Evolutionary conservation across 768 basidiomycete species (phyloP), one percentile per base, ranked within the genome.

Genomic region (Melanogaster broomeanus): DNA sequence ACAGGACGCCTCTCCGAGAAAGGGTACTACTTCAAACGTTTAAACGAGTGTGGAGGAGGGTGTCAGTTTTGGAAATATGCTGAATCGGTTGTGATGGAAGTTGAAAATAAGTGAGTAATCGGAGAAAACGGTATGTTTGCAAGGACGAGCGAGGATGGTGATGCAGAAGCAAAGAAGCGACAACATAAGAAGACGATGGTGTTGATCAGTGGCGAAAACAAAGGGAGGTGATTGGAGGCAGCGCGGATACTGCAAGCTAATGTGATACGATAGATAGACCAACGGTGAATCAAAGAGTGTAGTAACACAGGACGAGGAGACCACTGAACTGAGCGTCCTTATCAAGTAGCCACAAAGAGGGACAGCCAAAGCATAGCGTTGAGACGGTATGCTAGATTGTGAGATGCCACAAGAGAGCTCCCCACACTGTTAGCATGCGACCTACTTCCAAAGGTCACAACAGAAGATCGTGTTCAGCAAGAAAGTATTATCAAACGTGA

Each of bases 1-100:
- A 67, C 69, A 71, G 48, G 63, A 64, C 61, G 33, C 50, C 57
- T 56, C 62, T 52, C 61, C 62, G 61, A 56, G 57, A 65, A 59
- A 55, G 52, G 48, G 51, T 53, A 56, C 55, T n/a, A n/a, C n/a
- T n/a, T n/a, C n/a, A n/a, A n/a, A n/a, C n/a, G n/a, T 52, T 51
- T 39, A 62, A 68, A 68, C 40, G 67, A 68, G 61, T 50, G 67
- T 62, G 46, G 43, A 55, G 61, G 55, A 51, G 60, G 65, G 57
- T 52, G 65, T 62, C 56, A 46, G 42, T 56, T 70, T 57, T 47
- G 57, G 48, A 38, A 59, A 61, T 58, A 53, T 57, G 61, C 55
- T 57, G 64, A 27, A 48, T 57, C 56, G 64, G 44, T 57, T 45
- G 53, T 50, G 37, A 52, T 30, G 55, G 56, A 54, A 46, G 49